Conservation (phyloP, 495 filamentous ascomycete species). For the Aspergillus conjunctus region DNA sequence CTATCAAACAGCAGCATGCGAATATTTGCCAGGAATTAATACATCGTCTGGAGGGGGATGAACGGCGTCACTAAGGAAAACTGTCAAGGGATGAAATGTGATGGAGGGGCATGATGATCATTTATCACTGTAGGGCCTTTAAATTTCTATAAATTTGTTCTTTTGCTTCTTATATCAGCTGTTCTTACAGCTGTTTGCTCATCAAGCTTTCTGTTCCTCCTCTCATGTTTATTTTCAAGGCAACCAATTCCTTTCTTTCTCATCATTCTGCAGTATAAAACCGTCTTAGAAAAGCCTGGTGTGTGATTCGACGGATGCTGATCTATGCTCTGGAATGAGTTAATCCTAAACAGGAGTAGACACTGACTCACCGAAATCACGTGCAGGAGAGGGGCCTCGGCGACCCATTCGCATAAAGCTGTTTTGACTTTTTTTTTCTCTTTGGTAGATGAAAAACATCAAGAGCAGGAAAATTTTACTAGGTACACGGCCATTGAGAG, state of each 20-base stretch:
- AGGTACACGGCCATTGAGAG: neutral
- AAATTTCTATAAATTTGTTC: no score
- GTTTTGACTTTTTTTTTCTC: neutral
- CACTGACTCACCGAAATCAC: conserved; percentile 23
- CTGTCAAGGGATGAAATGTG: neutral
- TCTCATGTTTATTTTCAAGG: no score
- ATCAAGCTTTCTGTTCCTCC: no score
- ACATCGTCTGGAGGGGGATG: conserved; percentile 33
- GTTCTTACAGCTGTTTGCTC: no score
- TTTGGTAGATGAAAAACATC: neutral
- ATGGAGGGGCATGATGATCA: no score
- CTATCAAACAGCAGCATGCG: conserved; percentile 36
- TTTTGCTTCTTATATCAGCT: no score
- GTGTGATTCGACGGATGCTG: no score
- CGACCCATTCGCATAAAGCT: neutral
- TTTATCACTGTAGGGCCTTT: no score
- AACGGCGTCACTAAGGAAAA: conserved; percentile 27
- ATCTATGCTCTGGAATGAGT: neutral
- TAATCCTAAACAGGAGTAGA: neutral
- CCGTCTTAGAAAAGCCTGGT: neutral
- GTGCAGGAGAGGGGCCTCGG: no score
- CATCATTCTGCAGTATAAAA: neutral
- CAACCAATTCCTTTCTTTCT: neutral
- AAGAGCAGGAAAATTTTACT: neutral
- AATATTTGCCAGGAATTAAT: conserved; percentile 39